Conservation (phyloP, 805 yeast genomes). For the Metschnikowia vanudenii region DNA sequence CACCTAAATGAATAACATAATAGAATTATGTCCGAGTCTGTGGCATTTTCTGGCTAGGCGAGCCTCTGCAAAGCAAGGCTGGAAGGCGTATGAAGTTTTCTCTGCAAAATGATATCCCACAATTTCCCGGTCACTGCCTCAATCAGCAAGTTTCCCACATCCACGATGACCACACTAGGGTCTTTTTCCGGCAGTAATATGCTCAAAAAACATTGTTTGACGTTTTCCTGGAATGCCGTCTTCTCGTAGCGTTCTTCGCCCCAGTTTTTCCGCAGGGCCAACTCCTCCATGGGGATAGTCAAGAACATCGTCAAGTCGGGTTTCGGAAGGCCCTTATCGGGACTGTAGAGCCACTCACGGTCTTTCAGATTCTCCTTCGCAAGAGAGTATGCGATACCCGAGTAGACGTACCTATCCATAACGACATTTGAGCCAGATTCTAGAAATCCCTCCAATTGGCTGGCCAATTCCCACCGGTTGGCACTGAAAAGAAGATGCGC, state of each 20-base stretch:
- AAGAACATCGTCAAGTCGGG: slow-evolving; percentile 86
- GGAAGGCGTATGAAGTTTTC: neutral
- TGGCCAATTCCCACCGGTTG: slow-evolving; percentile 84
- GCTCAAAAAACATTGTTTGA: slow-evolving; percentile 55
- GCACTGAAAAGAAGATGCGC: slow-evolving; percentile 89
- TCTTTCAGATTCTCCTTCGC: slow-evolving; percentile 60
- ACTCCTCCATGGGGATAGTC: slow-evolving; percentile 49
- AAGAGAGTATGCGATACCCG: slow-evolving; percentile 89
- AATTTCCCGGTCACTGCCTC: slow-evolving; percentile 53
- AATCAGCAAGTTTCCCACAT: slow-evolving; percentile 58
- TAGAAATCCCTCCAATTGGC: slow-evolving; percentile 45
- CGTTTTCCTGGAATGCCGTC: slow-evolving; percentile 68
- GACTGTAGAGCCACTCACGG: slow-evolving; percentile 72
- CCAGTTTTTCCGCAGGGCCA: slow-evolving; percentile 65
- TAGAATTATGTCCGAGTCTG: too few relatives aligned
- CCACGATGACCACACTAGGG: slow-evolving; percentile 41
- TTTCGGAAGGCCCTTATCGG: slow-evolving; percentile 80
- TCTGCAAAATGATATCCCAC: slow-evolving; percentile 30
- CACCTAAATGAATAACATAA: too few relatives aligned
- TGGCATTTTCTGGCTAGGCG: neutral
- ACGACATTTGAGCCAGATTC: slow-evolving; percentile 58
- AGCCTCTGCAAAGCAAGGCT: neutral
- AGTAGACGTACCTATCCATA: slow-evolving; percentile 84
- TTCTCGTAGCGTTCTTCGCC: slow-evolving; percentile 94
- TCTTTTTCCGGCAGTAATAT: slow-evolving; percentile 37